Conservation (phyloP, 495 filamentous ascomycete species). For the Annulohypoxylon moriforme region DNA sequence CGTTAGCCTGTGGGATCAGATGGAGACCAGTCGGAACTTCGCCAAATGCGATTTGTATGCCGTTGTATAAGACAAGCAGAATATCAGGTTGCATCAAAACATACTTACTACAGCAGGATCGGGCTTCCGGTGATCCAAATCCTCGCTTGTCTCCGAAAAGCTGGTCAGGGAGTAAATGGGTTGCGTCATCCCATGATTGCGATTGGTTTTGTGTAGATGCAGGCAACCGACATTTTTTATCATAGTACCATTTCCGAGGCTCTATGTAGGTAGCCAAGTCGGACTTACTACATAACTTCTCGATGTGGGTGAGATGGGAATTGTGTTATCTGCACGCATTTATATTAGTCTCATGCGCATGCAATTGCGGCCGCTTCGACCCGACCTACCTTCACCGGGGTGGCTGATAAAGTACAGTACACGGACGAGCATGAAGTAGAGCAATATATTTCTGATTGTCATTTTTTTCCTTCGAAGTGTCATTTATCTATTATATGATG, state of each 20-base stretch:
- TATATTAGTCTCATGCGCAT: not conserved
- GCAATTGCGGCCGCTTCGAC: conserved; percentile 23
- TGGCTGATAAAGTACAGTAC: not conserved
- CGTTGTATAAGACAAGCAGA: not conserved
- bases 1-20: not conserved
- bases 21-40: not conserved
- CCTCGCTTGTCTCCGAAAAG: conserved; percentile 22
- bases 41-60: not conserved
- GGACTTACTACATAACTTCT: conserved; percentile 3
- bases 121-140: not conserved
- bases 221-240: conserved; percentile 23
- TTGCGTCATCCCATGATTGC: conserved; percentile 27
- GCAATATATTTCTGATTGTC: not conserved
- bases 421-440: no score
- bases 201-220: conserved; percentile 33
- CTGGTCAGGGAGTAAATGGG: conserved; percentile 33
- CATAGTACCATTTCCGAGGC: conserved; percentile 24
- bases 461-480: no score
- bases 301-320: conserved; percentile 1
- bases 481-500: not conserved
- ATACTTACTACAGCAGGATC: not conserved
- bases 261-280: conserved; percentile 17
- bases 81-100: not conserved
- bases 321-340: conserved; percentile 10
- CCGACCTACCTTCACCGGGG: not conserved